Percentiles rank a stretch among this genome's conserved stretches.
Evolutionary conservation across 352 stramenopile genomes (phyloP).

Genomic region (Blastocystis sp.): DNA sequence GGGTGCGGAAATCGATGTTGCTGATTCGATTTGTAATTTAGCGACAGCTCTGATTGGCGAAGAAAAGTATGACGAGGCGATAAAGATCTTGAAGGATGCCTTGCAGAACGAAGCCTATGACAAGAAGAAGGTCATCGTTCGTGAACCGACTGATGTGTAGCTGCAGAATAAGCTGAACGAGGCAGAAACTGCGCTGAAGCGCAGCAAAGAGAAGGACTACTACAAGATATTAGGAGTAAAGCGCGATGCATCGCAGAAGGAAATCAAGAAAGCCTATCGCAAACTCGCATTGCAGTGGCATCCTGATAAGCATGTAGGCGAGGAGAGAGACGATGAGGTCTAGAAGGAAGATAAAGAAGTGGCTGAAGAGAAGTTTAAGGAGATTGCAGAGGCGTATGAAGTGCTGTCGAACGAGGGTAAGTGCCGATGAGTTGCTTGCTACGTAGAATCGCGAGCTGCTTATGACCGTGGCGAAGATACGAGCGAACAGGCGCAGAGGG

Average conservation of each 20-base stretch:
- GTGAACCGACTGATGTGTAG: not conserved
- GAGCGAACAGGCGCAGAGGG: constrained; percentile 9
- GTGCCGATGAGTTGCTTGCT: constrained; percentile 6
- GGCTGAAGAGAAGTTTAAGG: constrained; percentile 70
- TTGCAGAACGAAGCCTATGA: constrained; percentile 68
- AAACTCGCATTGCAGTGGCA: constrained; percentile 72
- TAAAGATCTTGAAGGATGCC: constrained; percentile 71
- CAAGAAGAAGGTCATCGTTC: not conserved
- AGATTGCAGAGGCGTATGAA: constrained; percentile 71
- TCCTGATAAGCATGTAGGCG: constrained; percentile 68
- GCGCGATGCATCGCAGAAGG: constrained; percentile 67
- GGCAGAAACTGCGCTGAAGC: constrained; percentile 62
- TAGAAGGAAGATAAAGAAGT: constrained; percentile 70
- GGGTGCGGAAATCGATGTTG: not conserved
- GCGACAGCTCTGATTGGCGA: constrained; percentile 68
- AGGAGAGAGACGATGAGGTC: constrained; percentile 67
- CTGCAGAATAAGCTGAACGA: constrained; percentile 3
- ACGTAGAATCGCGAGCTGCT: constrained; percentile 42
- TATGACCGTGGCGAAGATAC: constrained; percentile 57
- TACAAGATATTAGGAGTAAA: constrained; percentile 77
- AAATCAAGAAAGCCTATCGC: constrained; percentile 76
- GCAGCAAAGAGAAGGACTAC: constrained; percentile 68
- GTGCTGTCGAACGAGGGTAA: constrained; percentile 70
- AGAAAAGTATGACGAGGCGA: constrained; percentile 75
- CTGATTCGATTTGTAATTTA: not conserved